Base-by-base conservation (phyloP, 306 rosid genomes). In the Cucurbita ficifolia region DNA sequence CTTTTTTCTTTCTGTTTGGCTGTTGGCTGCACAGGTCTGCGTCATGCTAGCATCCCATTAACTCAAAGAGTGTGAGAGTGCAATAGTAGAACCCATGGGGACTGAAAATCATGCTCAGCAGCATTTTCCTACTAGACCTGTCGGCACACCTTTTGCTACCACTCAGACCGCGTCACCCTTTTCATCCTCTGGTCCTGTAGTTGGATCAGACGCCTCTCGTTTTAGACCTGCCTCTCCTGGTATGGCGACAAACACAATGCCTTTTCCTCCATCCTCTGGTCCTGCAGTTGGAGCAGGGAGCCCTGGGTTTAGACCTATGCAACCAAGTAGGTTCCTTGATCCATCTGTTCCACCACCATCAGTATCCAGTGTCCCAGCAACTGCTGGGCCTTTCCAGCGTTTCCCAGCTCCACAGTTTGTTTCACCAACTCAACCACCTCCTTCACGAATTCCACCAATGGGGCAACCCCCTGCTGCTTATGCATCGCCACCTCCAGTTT, bases 81-180 rank as follows among this genome's bases (percentile, higher is more conserved):
- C 43, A 79, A 73, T 78, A 58, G 68, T 60, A 58, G 64, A 83
- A 65, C 40, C 80, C 57, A 89, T 91, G 93, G 97, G 94, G 85
- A 86, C 96, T 86, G 96, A 91, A 79, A 87, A 91, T 76, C 86
- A 88, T 17, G 89, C 91, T 79, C 95, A 84, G 52, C 89, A 87
- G 14, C 85, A 80, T 76, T 83, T 90, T 75, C 83, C 91, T 69
- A 19, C 87, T 61, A 89, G 97, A 73, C 97, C 92, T 76, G 75
- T 77, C 68, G 49, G 83, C 18, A 64, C 86, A 63, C 89, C 96
- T 74, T 92, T 82, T 78, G 79, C 85, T 64, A 81, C 89, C 67
- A 24, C 82, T 76, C 78, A 78, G 76, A 84, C 84, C 13, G 49
- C 82, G 78, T 46, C 89, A 2, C 99, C 97, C 14, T 89, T 91